Evolutionary conservation across 306 rosid species (phyloP).

Genomic region (Cercis canadensis): DNA sequence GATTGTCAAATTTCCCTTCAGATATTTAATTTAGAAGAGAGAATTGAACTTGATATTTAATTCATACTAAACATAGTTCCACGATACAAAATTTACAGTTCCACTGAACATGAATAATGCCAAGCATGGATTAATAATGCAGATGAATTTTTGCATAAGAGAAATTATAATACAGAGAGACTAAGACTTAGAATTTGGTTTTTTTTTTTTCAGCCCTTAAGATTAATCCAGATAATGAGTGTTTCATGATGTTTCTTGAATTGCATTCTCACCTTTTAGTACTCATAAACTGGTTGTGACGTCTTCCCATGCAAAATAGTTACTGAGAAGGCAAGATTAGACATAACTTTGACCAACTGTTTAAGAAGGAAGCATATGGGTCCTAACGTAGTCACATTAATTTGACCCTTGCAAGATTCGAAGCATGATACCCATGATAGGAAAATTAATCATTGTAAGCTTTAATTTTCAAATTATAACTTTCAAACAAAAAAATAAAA

Average conservation of each 20-base stretch:
- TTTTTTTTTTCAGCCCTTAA: neutral
- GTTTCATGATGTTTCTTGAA: neutral
- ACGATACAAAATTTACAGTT: too few species aligned
- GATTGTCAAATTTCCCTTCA: neutral
- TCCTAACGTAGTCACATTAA: constrained; percentile 47
- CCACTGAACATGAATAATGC: too few species aligned
- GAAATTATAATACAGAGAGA: too few species aligned
- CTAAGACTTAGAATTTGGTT: too few species aligned
- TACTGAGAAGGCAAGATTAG: constrained; percentile 31
- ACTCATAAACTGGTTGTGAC: constrained; percentile 19
- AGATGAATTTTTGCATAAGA: too few species aligned
- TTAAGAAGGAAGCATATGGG: constrained; percentile 47
- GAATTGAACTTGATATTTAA: too few species aligned
- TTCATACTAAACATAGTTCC: too few species aligned
- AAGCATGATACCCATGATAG: constrained; percentile 40
- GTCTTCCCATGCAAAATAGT: constrained; percentile 46
- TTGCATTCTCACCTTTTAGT: constrained; percentile 14
- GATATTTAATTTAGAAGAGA: too few species aligned
- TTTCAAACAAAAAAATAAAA: constrained; percentile 24
- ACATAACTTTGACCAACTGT: constrained; percentile 50
- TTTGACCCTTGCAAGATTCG: constrained; percentile 51
- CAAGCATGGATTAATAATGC: too few species aligned
- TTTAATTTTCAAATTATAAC: constrained; percentile 43
- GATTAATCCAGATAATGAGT: neutral
- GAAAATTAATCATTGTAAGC: constrained; percentile 45